These are phyloP conservation scores for Ustilago tritici DNA, from an alignment of 1,284 basidiomycete genomes.

Conservation along the genomic window DNA sequence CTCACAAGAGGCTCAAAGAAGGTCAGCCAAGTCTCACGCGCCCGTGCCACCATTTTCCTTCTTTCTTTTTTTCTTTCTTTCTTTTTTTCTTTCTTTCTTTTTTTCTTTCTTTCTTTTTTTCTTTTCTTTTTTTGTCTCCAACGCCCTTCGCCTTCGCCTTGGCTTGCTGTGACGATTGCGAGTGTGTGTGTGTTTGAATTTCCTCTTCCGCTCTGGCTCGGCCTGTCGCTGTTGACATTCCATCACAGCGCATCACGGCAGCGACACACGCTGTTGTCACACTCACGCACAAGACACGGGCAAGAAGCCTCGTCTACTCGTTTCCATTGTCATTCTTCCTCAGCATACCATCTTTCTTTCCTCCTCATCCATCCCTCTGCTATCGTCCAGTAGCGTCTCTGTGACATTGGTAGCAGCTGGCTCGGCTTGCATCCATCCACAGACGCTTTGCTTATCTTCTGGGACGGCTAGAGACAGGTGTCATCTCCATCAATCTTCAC, in stretches of 20 bases:
- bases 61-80: too few relatives aligned
- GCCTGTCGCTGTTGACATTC: background rate
- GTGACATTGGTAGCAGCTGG: background rate
- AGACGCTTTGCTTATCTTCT: background rate
- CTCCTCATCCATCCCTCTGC: background rate
- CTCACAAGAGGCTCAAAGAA: background rate
- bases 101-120: too few relatives aligned
- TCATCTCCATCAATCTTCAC: conserved; percentile 1
- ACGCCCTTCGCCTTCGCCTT: background rate
- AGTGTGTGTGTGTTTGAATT: conserved; percentile 3
- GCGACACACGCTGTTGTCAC: background rate
- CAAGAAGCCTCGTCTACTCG: background rate
- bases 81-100: too few relatives aligned
- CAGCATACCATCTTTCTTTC: background rate
- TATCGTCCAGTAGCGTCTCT: conserved; percentile 1
- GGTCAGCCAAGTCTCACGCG: conserved; percentile 19
- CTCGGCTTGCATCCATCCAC: conserved; percentile 2
- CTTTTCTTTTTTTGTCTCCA: background rate
- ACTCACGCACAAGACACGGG: conserved; percentile 1
- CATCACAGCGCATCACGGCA: conserved; percentile 10
- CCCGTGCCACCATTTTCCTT: conserved; percentile 18
- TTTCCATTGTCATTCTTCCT: background rate
- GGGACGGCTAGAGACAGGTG: background rate
- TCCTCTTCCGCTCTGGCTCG: conserved; percentile 10
- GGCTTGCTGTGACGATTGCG: background rate